These are phyloP conservation scores for Trichoderma afroharzianum DNA, from an alignment of 2,329 filamentous ascomycete species.

Conservation along the genomic window DNA sequence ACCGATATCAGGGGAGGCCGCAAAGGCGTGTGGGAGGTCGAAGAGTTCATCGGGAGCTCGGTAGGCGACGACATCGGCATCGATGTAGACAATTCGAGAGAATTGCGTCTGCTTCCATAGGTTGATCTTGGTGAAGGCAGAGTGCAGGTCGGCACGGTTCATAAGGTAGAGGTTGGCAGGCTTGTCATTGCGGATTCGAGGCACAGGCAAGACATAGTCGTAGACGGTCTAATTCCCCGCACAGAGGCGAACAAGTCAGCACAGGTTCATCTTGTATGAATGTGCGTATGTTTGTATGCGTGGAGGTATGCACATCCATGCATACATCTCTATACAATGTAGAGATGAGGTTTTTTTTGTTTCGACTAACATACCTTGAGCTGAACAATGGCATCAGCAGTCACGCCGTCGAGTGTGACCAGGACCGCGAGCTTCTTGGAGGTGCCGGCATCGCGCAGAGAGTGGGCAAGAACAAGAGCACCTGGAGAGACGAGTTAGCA, in stretches of 20 bases:
- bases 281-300: background rate
- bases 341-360: background rate
- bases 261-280: background rate
- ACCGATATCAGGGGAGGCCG: slow-evolving; percentile 86
- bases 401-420: slow-evolving; percentile 76
- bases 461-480: slow-evolving; percentile 90
- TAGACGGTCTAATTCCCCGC: slow-evolving; percentile 63
- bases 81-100: slow-evolving; percentile 88
- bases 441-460: slow-evolving; percentile 84
- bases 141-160: slow-evolving; percentile 84
- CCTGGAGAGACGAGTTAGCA: slow-evolving; percentile 41
- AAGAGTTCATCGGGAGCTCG: slow-evolving; percentile 93
- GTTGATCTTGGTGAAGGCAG: slow-evolving; percentile 93
- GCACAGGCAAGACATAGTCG: slow-evolving; percentile 83
- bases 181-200: slow-evolving; percentile 70
- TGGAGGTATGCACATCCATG: background rate
- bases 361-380: slow-evolving; percentile 58
- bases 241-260: background rate
- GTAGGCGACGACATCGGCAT: slow-evolving; percentile 89
- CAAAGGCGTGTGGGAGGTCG: slow-evolving; percentile 55
- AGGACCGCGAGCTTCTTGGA: slow-evolving; percentile 81
- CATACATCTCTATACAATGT: background rate
- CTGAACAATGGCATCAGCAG: slow-evolving; percentile 69
- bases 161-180: slow-evolving; percentile 86
- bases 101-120: slow-evolving; percentile 91